A percentile compares a stretch with the other conserved stretches of the same genome.
These are phyloP conservation scores for Xylaria hypoxylon DNA, from an alignment of 2,329 filamentous ascomycete genomes.

Conservation along the genomic window DNA sequence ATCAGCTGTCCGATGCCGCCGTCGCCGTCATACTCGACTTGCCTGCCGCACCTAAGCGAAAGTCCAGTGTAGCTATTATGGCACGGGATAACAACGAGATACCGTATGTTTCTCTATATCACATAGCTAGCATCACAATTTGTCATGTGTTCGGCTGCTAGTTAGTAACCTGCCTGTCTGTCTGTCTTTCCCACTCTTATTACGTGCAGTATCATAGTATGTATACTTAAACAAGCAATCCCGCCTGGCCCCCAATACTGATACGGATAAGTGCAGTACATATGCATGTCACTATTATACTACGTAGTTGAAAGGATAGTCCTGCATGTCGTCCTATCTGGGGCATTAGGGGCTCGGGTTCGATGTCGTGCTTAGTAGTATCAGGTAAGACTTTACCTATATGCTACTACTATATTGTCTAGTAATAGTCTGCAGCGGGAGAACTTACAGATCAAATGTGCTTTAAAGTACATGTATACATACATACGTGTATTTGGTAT, in stretches of 20 bases:
- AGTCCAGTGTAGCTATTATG: conserved; percentile 4
- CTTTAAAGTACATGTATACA: conserved; percentile 6
- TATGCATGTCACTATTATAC: conserved; percentile 10
- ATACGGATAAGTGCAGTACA: conserved; percentile 19
- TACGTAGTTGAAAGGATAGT: neutral
- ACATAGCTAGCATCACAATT: conserved; percentile 22
- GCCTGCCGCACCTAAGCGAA: conserved; percentile 14
- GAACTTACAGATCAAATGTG: neutral
- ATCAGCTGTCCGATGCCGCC: conserved; percentile 23
- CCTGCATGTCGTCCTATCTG: conserved; percentile 13
- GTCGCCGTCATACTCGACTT: conserved; percentile 33
- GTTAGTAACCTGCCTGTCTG: neutral
- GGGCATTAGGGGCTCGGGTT: neutral
- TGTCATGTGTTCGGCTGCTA: conserved; percentile 20
- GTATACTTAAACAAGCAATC: neutral
- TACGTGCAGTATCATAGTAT: conserved; percentile 7
- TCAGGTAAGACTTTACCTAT: conserved; percentile 8
- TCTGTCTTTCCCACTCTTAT: neutral
- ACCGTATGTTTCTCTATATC: neutral
- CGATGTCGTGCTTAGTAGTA: neutral
- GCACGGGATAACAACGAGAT: conserved; percentile 18
- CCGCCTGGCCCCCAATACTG: neutral
- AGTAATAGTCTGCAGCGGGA: neutral
- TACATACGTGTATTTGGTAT: neutral
- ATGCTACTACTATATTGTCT: neutral